phyloP scores from a whole-genome alignment of 2,329 filamentous ascomycete species.

The Gyromitra esculenta region DNA sequence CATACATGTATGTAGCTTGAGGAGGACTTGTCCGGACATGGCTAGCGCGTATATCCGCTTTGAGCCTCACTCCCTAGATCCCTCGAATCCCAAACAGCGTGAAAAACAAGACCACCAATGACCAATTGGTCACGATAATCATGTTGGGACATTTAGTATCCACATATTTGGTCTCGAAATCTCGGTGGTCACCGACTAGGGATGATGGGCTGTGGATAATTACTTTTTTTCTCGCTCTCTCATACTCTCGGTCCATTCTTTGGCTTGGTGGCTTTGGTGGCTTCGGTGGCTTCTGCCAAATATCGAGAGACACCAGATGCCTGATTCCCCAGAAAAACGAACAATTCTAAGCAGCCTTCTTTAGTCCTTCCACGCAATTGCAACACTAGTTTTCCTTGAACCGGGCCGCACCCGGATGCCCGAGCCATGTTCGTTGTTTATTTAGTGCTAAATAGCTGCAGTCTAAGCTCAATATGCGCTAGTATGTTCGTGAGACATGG shows the following conservation, averaged over 20 bases:
- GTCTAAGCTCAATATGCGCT: conserved; percentile 6
- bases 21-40: conserved; percentile 12
- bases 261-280: conserved; percentile 3
- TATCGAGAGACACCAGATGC: conserved; percentile 2
- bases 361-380: conserved; percentile 15
- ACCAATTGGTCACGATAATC: conserved; percentile 19
- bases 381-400: conserved; percentile 4
- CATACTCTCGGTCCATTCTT: conserved; percentile 33
- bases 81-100: conserved; percentile 33
- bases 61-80: conserved; percentile 23
- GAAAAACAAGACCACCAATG: conserved; percentile 14
- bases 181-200: background rate
- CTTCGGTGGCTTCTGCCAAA: conserved; percentile 2
- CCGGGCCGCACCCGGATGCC: conserved; percentile 30
- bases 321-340: conserved; percentile 2
- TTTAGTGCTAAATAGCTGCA: background rate
- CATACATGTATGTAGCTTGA: background rate
- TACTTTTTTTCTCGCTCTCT: conserved; percentile 6
- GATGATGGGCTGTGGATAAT: conserved; percentile 31
- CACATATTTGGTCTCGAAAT: background rate
- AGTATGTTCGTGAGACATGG: conserved; percentile 22
- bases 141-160: conserved; percentile 19
- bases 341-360: conserved; percentile 28
- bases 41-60: conserved; percentile 36
- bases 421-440: conserved; percentile 14